These are phyloP conservation scores for Psilocybe mexicana DNA, from an alignment of 1,284 basidiomycete species.

Conservation along the genomic window DNA sequence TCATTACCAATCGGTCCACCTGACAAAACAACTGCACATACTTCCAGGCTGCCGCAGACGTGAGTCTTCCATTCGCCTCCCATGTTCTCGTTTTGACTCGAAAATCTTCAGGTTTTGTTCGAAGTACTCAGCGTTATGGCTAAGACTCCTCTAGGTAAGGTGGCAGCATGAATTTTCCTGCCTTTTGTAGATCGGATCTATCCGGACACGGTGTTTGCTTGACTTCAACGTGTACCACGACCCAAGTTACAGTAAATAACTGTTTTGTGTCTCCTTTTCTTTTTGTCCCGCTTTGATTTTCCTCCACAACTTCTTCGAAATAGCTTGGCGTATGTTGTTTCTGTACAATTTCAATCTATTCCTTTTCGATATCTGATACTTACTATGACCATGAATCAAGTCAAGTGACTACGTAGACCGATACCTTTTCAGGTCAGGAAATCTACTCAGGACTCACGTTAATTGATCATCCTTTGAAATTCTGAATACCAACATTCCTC, in stretches of 20 bases:
- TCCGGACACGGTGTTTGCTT: constrained; percentile 14
- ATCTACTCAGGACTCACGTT: too few species aligned
- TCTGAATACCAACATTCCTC: too few species aligned
- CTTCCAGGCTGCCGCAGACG: constrained; percentile 68
- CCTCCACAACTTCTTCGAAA: neutral
- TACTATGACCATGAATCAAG: too few species aligned
- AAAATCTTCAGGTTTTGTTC: constrained; percentile 54
- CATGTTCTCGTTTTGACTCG: constrained; percentile 1
- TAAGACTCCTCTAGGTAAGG: constrained; percentile 72
- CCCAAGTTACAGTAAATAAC: neutral
- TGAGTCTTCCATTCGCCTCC: constrained; percentile 35
- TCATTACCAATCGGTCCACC: constrained; percentile 10
- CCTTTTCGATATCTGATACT: too few species aligned
- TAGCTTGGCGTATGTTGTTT: too few species aligned
- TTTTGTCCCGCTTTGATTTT: neutral
- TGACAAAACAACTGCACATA: constrained; percentile 4
- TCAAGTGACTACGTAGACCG: too few species aligned
- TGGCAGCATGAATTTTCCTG: constrained; percentile 16
- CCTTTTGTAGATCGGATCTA: constrained; percentile 6
- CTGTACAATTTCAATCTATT: too few species aligned
- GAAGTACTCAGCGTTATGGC: constrained; percentile 79
- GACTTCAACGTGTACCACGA: neutral
- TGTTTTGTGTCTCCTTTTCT: neutral
- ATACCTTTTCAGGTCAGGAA: too few species aligned
- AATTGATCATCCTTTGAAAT: too few species aligned